Conservation (phyloP, 2,329 filamentous ascomycete genomes). For the Fusarium drepaniforme region DNA sequence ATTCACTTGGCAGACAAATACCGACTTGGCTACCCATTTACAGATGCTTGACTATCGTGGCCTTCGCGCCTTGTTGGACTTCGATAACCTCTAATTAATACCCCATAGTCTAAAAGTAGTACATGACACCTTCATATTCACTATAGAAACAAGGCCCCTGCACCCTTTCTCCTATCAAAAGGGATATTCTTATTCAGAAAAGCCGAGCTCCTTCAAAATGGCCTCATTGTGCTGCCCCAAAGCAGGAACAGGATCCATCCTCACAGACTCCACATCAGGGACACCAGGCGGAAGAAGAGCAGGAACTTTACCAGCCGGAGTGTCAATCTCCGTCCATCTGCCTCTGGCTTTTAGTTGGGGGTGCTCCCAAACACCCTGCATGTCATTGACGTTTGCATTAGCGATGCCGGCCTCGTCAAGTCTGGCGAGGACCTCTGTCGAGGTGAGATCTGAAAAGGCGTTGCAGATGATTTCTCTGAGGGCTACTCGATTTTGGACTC, state of each 20-base stretch:
- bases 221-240: conserved; percentile 59
- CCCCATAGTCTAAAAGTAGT: not conserved
- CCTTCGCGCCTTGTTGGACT: not conserved
- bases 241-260: conserved; percentile 59
- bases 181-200: not conserved
- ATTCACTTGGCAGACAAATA: not conserved
- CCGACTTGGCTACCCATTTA: not conserved
- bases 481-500: conserved; percentile 59
- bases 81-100: not conserved
- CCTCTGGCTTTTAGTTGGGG: conserved; percentile 63
- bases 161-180: not conserved
- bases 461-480: conserved; percentile 59
- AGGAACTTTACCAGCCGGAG: conserved; percentile 58
- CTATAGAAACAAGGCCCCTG: not conserved
- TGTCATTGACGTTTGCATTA: conserved; percentile 67
- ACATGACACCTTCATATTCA: not conserved
- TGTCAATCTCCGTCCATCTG: conserved; percentile 64
- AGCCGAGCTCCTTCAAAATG: not conserved
- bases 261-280: conserved; percentile 31
- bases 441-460: conserved; percentile 53
- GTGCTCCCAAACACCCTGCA: conserved; percentile 67
- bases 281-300: conserved; percentile 64
- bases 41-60: not conserved
- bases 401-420: conserved; percentile 64
- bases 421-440: conserved; percentile 54